phyloP scores from a whole-genome alignment of 1,284 basidiomycete species.

The Macrocystidia cucumis region DNA sequence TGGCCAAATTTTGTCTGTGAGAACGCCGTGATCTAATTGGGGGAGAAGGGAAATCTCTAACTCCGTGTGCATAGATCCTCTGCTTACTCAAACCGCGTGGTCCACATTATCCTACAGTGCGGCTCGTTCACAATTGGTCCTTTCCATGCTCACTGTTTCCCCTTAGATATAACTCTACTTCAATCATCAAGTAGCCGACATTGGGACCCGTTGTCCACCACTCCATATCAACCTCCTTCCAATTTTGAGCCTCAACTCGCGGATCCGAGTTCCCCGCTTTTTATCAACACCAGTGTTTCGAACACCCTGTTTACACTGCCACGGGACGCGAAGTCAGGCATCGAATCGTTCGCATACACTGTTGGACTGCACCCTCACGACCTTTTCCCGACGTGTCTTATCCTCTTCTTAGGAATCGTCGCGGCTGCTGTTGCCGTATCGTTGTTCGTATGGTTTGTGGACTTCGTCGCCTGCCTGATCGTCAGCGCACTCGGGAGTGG shows the following conservation, averaged over 20 bases:
- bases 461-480: slow-evolving; percentile 41
- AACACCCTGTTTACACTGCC: slow-evolving; percentile 75
- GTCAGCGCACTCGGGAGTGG: slow-evolving; percentile 21
- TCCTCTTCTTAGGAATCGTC: slow-evolving; percentile 77
- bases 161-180: slow-evolving; percentile 68
- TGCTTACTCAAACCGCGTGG: slow-evolving; percentile 84
- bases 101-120: slow-evolving; percentile 80
- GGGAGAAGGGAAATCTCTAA: slow-evolving; percentile 3
- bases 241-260: slow-evolving; percentile 65
- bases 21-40: slow-evolving; percentile 20
- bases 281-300: slow-evolving; percentile 58
- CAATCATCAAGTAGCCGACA: slow-evolving; percentile 37
- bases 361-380: slow-evolving; percentile 79
- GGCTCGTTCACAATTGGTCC: slow-evolving; percentile 20
- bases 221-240: slow-evolving; percentile 55
- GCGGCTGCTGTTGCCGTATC: slow-evolving; percentile 68
- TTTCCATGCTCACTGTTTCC: slow-evolving; percentile 8
- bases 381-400: slow-evolving; percentile 78
- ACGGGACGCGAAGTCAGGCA: slow-evolving; percentile 48
- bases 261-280: slow-evolving; percentile 70
- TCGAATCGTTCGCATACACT: slow-evolving; percentile 73
- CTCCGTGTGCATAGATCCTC: slow-evolving; percentile 53
- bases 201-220: slow-evolving; percentile 59
- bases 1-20: slow-evolving; percentile 91
- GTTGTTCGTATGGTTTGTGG: slow-evolving; percentile 65